Percentiles rank a stretch among this genome's conserved stretches.
These are phyloP conservation scores for Marasmius fiardii DNA, from an alignment of 1,284 basidiomycete genomes.

Conservation along the genomic window DNA sequence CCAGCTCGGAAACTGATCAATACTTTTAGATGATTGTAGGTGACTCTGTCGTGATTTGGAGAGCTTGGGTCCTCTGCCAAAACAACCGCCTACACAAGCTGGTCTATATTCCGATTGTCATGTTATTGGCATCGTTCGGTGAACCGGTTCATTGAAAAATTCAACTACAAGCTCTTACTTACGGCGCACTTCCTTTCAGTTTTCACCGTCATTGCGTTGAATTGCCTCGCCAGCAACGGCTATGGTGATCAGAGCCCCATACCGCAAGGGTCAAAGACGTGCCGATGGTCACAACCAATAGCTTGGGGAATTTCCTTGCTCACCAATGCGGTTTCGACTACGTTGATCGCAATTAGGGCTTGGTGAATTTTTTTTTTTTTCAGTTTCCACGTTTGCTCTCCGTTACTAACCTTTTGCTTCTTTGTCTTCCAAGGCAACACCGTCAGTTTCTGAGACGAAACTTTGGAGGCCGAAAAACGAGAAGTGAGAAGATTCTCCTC, in stretches of 20 bases:
- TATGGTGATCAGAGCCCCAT: neutral
- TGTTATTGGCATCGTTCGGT: neutral
- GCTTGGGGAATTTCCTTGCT: conserved; percentile 8
- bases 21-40: neutral
- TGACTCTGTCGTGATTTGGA: neutral
- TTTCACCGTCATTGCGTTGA: conserved; percentile 4
- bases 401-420: neutral
- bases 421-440: neutral
- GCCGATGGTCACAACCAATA: conserved; percentile 8
- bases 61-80: neutral
- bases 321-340: conserved; percentile 5
- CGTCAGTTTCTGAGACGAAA: neutral
- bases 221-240: conserved; percentile 2
- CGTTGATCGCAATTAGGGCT: conserved; percentile 5
- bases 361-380: conserved; percentile 1
- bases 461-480: neutral
- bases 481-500: conserved; percentile 6
- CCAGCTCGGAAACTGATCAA: too few relatives aligned
- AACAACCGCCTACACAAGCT: neutral
- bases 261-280: conserved; percentile 3
- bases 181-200: neutral
- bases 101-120: neutral
- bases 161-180: neutral
- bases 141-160: neutral
- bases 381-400: too few relatives aligned